Base-by-base conservation (phyloP, 352 stramenopile genomes). In the Globisporangium nunn region DNA sequence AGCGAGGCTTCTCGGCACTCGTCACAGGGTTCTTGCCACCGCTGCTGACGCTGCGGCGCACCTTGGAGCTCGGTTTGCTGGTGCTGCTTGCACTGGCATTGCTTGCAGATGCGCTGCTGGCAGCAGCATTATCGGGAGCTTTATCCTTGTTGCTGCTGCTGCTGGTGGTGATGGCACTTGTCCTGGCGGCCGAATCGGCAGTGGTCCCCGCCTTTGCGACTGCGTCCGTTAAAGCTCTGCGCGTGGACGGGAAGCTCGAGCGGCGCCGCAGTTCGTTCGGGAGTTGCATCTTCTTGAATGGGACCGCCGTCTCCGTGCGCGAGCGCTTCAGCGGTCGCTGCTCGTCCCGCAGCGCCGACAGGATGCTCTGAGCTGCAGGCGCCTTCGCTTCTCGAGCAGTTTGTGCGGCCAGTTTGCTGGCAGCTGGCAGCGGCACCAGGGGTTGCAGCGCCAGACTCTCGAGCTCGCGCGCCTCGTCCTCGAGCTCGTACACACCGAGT, bases 311-410 rank as follows among this genome's bases (percentile, higher is more conserved):
- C 57, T 74, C 66, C 5, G 58, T 61, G 23, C 67, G 69, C 50
- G 59, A 47, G 17, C 73, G 70, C 60, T 88, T 88, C 23, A 56
- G 35, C 17, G 73, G 66, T 28, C 74, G 71, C 30, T 64, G 59
- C 56, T 90, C 82, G 53, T 88, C 67, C 8, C 67, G 71, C 17
- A 92, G 58, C 3, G 80, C 80, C 18, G 78, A 83, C 43, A 92
- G 55, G 61, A 90, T 87, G 61, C 78, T 91, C 0, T 64, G 62
- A 23, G 49, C 45, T 45, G 47, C 30, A 54, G 33, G 31, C 41
- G 56, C 17, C 15, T 54, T 10, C 1, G 48, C 10, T 56, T 43
- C 44, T 35, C 29, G 17, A 7, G 44, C 4, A 6, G 41, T 8
- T 40, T 50, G 39, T 8, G 29, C 23, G 23, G 23, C 53, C 8